These are phyloP conservation scores for Fraxinus paxiana DNA, from an alignment of 305 asterid genomes.

Conservation along the genomic window DNA sequence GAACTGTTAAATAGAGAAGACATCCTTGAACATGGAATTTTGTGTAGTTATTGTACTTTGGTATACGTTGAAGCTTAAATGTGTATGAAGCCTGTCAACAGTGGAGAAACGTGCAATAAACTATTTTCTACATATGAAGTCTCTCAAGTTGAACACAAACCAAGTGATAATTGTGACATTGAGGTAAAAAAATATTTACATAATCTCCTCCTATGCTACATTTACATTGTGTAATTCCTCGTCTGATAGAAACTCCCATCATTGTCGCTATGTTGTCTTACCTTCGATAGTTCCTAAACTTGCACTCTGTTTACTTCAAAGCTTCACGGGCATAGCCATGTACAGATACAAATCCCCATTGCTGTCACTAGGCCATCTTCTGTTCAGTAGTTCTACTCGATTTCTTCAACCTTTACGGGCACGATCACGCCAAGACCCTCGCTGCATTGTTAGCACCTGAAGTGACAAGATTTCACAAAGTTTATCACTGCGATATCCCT, in stretches of 20 bases:
- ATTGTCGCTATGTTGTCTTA: background rate
- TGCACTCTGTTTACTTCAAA: background rate
- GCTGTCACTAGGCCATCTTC: background rate
- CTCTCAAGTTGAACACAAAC: background rate
- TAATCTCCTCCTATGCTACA: background rate
- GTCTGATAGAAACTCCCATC: background rate
- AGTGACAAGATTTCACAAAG: conserved; percentile 9
- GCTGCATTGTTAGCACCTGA: conserved; percentile 55
- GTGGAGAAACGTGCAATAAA: background rate
- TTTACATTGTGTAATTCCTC: background rate
- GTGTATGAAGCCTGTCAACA: background rate
- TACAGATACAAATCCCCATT: background rate
- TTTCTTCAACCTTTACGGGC: conserved; percentile 30
- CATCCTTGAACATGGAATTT: background rate
- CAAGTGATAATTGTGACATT: background rate
- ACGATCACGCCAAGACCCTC: conserved; percentile 79
- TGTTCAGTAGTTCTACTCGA: background rate
- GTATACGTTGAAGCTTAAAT: background rate
- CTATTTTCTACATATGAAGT: background rate
- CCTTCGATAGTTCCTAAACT: background rate
- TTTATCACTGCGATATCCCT: background rate
- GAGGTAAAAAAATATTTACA: background rate
- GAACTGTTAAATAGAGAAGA: background rate
- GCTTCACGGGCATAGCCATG: background rate
- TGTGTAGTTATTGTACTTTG: background rate